Percentiles rank a stretch among this genome's conserved stretches.
Evolutionary conservation across 306 rosid species (phyloP).

Genomic region (Begonia fuchsioides): DNA sequence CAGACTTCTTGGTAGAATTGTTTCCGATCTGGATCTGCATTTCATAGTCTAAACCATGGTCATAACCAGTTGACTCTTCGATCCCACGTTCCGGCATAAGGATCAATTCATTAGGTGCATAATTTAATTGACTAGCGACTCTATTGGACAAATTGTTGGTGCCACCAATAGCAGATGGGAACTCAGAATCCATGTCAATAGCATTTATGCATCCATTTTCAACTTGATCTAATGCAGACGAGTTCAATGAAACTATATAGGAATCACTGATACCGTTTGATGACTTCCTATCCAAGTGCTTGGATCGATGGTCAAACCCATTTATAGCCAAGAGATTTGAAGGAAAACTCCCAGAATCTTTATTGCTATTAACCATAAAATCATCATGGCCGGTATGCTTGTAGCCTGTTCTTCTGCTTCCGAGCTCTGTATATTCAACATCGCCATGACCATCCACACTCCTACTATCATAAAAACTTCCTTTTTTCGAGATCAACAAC

Average conservation of each 20-base stretch:
- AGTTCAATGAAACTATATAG: constrained; percentile 56
- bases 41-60: constrained; percentile 87
- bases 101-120: constrained; percentile 73
- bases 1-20: constrained; percentile 9
- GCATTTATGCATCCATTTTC: constrained; percentile 48
- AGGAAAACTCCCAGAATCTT: constrained; percentile 22
- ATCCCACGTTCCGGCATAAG: constrained; percentile 68
- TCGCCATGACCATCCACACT: constrained; percentile 22
- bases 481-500: constrained; percentile 31
- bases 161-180: constrained; percentile 31
- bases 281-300: constrained; percentile 35
- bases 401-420: constrained; percentile 40
- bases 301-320: constrained; percentile 36
- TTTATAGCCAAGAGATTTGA: constrained; percentile 32
- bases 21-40: constrained; percentile 39
- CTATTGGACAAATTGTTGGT: constrained; percentile 29
- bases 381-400: constrained; percentile 45
- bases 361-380: constrained; percentile 48
- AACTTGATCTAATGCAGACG: constrained; percentile 31
- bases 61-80: constrained; percentile 51
- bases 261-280: constrained; percentile 55
- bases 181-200: constrained; percentile 70
- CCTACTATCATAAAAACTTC: constrained; percentile 22
- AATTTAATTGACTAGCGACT: constrained; percentile 22
- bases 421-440: constrained; percentile 48